Conservation (phyloP, 192 early-diverging fungal species). For the Fimicolochytrium jonesii region DNA sequence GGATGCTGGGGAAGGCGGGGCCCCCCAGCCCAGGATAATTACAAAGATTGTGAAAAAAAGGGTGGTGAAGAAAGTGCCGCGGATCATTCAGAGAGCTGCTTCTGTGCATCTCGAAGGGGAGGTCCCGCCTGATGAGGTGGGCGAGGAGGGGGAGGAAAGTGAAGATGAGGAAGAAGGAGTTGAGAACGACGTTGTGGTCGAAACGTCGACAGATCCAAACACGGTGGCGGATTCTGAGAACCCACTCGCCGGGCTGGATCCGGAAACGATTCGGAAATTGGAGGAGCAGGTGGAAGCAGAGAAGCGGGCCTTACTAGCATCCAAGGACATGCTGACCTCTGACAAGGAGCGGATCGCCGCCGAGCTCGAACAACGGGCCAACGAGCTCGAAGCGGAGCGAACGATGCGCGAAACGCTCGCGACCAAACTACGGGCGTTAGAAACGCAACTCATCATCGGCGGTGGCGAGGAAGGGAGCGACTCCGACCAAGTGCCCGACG, state of each 20-base stretch:
- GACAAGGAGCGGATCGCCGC: constrained; percentile 44
- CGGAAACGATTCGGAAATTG: constrained; percentile 7
- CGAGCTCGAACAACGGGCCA: constrained; percentile 42
- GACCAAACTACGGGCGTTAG: constrained; percentile 51
- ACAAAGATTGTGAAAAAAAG: constrained; percentile 50
- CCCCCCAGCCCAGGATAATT: constrained; percentile 20
- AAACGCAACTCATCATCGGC: constrained; percentile 58
- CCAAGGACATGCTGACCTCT: constrained; percentile 55
- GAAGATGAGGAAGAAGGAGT: constrained; percentile 53
- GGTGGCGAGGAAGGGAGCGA: constrained; percentile 55
- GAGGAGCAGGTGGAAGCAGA: constrained; percentile 44
- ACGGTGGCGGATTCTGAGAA: constrained; percentile 7
- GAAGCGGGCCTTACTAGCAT: constrained; percentile 48
- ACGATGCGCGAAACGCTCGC: constrained; percentile 38
- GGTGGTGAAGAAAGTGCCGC: constrained; percentile 46
- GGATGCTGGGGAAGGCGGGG: neutral
- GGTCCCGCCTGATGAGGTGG: constrained; percentile 46
- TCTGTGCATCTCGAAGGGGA: no score
- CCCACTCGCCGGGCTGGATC: neutral
- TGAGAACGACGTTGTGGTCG: constrained; percentile 21
- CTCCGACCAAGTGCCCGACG: neutral
- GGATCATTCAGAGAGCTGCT: constrained; percentile 5
- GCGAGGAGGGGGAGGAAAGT: constrained; percentile 46
- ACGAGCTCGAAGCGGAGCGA: constrained; percentile 55
- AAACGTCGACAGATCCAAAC: constrained; percentile 6